These are phyloP conservation scores for Aspergillus hancockii DNA, from an alignment of 495 filamentous ascomycete species.

Conservation along the genomic window DNA sequence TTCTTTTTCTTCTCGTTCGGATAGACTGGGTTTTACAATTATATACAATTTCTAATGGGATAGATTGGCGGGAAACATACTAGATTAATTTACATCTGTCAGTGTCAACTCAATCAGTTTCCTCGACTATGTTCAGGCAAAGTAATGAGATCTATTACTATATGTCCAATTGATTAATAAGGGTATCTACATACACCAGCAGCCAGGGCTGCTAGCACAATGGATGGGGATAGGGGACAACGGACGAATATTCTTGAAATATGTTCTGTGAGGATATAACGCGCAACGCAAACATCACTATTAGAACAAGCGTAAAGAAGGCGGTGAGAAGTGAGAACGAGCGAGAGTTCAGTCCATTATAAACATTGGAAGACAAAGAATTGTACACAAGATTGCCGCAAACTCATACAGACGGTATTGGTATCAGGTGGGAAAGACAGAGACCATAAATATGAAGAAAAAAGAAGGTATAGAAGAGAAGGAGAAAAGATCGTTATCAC, in stretches of 20 bases:
- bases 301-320: not conserved
- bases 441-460: slow-evolving; percentile 3
- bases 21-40: not conserved
- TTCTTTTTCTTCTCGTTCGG: not conserved
- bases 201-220: not conserved
- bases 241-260: not conserved
- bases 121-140: not conserved
- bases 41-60: not conserved
- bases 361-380: not conserved
- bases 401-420: slow-evolving; percentile 12
- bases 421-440: slow-evolving; percentile 13
- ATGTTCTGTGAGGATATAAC: not conserved
- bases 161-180: slow-evolving; percentile 8
- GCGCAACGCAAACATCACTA: not conserved
- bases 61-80: not conserved
- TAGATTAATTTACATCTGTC: not conserved
- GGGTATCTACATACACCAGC: slow-evolving; percentile 6
- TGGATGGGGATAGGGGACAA: not conserved
- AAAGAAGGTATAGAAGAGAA: slow-evolving; percentile 1
- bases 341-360: not conserved
- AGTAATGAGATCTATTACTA: not conserved
- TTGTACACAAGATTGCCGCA: slow-evolving; percentile 4
- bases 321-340: not conserved
- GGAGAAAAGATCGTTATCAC: slow-evolving; percentile 19
- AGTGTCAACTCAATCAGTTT: not conserved